These are phyloP conservation scores for Beauveria varroae DNA, from an alignment of 2,329 filamentous ascomycete species.

Conservation along the genomic window DNA sequence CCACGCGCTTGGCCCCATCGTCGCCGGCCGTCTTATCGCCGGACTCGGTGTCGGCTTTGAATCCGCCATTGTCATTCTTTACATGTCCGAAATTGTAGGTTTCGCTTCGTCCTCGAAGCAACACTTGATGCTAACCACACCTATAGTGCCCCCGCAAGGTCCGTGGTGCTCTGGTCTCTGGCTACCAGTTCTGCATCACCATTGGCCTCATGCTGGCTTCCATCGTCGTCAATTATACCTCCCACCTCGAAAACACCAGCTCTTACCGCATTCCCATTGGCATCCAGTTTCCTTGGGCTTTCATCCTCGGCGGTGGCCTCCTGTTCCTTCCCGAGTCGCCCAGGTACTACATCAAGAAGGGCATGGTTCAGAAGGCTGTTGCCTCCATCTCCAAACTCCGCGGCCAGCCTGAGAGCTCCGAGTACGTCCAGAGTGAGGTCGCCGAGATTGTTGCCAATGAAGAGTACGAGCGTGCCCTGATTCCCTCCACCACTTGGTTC, in stretches of 20 bases:
- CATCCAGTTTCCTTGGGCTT: conserved; percentile 73
- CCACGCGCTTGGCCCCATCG: conserved; percentile 52
- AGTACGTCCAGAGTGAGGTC: conserved; percentile 71
- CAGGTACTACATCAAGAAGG: conserved; percentile 77
- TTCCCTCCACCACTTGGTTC: conserved; percentile 58
- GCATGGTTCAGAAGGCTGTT: conserved; percentile 58
- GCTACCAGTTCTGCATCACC: conserved; percentile 79
- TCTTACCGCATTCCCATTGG: conserved; percentile 76
- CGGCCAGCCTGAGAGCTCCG: conserved; percentile 63
- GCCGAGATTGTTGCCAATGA: conserved; percentile 85
- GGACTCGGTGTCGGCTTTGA: conserved; percentile 76
- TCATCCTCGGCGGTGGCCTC: conserved; percentile 66
- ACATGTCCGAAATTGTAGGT: conserved; percentile 75
- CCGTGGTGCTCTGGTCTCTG: conserved; percentile 68
- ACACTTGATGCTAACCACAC: conserved; percentile 17
- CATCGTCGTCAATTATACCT: conserved; percentile 64
- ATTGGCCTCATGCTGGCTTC: conserved; percentile 70
- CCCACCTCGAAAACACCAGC: conserved; percentile 52
- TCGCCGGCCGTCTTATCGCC: conserved; percentile 66
- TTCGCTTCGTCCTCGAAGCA: background rate
- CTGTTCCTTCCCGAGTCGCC: conserved; percentile 77
- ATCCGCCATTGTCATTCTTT: conserved; percentile 72
- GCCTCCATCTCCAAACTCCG: conserved; percentile 59
- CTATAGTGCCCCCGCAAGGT: conserved; percentile 56
- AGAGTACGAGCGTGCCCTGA: conserved; percentile 69